Base-by-base conservation (phyloP, 805 yeast genomes). In the Candida tammaniensis region DNA sequence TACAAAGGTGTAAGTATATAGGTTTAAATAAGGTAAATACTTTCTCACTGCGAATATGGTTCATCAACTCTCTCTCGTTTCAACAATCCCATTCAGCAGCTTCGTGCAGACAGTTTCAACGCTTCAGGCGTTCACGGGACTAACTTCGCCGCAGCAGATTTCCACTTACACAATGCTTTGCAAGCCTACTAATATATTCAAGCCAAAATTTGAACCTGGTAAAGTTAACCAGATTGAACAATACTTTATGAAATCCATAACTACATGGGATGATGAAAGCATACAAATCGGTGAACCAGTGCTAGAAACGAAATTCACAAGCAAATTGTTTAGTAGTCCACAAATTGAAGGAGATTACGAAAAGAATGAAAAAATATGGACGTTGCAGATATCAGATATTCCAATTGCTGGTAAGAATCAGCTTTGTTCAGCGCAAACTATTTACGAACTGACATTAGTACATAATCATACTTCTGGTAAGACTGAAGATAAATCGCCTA, bases 361-460 rank as follows among this genome's bases (percentile, higher is more conserved):
- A 38, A 43, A 48, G 43, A n/a, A n/a, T n/a, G n/a, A n/a, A n/a
- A 37, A 65, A 48, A 42, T 59, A 25, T 84, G 89, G 91, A 70
- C 80, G 1, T 48, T 84, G 6, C 83, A 76, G 45, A 65, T 79
- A 17, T 64, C 76, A 4, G 94, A 85, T 56, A 80, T 85, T 9
- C 93, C 93, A 2, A 75, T 80, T 5, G 89, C 86, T 7, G 91
- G 91, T 3, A 59, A 70, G 74, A 49, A 72, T 74, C 54, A 80
- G 73, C 35, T 72, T 70, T 16, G 77, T 74, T 39, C 94, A 34
- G 70, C 68, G 3, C 71, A 87, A 53, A 74, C 85, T 12, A 70
- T 86, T 9, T 68, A 81, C 40, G 87, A 82, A 49, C 66, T 78
- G 30, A 74, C 80, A 1, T 51, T 76, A 9, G 69, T 65, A 3